Evolutionary conservation across 306 rosid genomes (phyloP).

Genomic region (Datisca glomerata): DNA sequence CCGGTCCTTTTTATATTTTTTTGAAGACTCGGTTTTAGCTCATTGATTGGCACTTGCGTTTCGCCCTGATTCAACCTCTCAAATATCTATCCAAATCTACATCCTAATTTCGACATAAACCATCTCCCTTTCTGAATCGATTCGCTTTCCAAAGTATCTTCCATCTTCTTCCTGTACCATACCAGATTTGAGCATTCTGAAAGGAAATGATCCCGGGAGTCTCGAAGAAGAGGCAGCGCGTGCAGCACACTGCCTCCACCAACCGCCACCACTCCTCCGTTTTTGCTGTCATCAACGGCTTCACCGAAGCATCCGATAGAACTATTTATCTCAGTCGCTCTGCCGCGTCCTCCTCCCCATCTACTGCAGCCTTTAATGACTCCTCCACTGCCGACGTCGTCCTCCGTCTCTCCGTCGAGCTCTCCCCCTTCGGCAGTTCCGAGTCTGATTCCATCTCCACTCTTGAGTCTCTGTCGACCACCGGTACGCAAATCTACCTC

Average conservation of each 20-base stretch:
- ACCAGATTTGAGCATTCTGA: too few species aligned
- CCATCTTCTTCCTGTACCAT: too few species aligned
- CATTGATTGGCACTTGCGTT: too few species aligned
- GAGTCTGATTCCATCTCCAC: slow-evolving; percentile 15
- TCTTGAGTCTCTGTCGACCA: slow-evolving; percentile 10
- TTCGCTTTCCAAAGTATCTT: too few species aligned
- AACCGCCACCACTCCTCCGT: slow-evolving; percentile 21
- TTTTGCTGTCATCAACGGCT: slow-evolving; percentile 16
- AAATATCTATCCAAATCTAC: too few species aligned
- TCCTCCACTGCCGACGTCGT: slow-evolving; percentile 53
- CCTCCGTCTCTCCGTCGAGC: slow-evolving; percentile 52
- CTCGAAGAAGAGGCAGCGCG: slow-evolving; percentile 57
- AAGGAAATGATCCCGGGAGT: slow-evolving; percentile 21
- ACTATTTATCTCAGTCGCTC: slow-evolving; percentile 7
- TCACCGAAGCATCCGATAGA: slow-evolving; percentile 11
- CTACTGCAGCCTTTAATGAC: slow-evolving; percentile 32
- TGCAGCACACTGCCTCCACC: slow-evolving; percentile 18
- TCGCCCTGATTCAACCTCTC: too few species aligned
- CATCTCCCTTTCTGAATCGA: too few species aligned
- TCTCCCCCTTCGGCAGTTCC: slow-evolving; percentile 23
- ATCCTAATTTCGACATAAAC: too few species aligned
- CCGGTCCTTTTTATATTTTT: too few species aligned
- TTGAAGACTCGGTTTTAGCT: too few species aligned
- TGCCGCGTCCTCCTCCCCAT: background rate
- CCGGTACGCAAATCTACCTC: slow-evolving; percentile 49